Evolutionary conservation across 1,284 basidiomycete species (phyloP).

Genomic region (Porogramme epimiltina): DNA sequence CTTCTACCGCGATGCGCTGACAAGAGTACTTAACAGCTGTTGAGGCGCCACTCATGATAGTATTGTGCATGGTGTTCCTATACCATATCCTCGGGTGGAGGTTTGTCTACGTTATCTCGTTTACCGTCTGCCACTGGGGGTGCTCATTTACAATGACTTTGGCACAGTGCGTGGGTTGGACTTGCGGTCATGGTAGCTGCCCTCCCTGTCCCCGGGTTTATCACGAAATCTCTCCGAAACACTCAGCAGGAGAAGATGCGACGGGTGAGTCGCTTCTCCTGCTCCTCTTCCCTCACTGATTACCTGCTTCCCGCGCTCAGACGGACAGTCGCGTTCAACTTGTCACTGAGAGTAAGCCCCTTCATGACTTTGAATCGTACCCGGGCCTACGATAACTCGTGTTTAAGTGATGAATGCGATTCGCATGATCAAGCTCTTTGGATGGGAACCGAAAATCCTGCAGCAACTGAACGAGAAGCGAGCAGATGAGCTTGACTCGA

Average conservation of each 20-base stretch:
- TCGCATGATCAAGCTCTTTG: slow-evolving; percentile 62
- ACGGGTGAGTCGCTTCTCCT: slow-evolving; percentile 14
- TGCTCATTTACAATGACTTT: neutral
- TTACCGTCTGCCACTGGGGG: neutral
- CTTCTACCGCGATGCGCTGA: neutral
- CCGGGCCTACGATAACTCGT: neutral
- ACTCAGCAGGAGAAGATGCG: slow-evolving; percentile 32
- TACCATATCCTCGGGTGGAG: slow-evolving; percentile 49
- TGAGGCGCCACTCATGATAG: slow-evolving; percentile 37
- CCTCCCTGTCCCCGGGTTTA: slow-evolving; percentile 49
- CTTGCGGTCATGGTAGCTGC: slow-evolving; percentile 49
- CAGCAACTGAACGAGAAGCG: slow-evolving; percentile 44
- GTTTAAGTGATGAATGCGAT: slow-evolving; percentile 35
- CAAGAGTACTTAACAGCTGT: slow-evolving; percentile 14
- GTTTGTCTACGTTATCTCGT: slow-evolving; percentile 2
- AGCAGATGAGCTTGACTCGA: slow-evolving; percentile 51
- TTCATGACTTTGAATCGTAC: neutral
- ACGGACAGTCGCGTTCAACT: slow-evolving; percentile 49
- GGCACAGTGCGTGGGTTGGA: slow-evolving; percentile 44
- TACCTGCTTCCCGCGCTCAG: slow-evolving; percentile 24
- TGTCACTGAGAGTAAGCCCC: slow-evolving; percentile 44
- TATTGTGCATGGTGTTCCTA: slow-evolving; percentile 43
- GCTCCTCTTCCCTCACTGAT: slow-evolving; percentile 27
- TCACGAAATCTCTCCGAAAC: slow-evolving; percentile 23
- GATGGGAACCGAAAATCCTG: slow-evolving; percentile 50